phyloP scores from a whole-genome alignment of 768 basidiomycete genomes.

The Amanita phalloides region DNA sequence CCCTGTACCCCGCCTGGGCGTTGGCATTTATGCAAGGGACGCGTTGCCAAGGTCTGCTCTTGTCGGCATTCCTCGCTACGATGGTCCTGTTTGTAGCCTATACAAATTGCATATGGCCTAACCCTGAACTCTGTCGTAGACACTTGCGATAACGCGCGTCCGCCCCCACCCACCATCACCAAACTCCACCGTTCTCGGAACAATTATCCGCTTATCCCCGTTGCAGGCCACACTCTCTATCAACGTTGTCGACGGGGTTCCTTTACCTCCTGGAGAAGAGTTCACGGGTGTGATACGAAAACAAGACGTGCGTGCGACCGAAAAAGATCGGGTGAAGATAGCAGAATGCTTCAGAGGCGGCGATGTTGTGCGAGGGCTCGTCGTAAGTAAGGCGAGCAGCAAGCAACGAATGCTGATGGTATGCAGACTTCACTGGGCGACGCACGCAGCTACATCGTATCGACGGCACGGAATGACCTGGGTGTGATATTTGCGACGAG shows the following conservation, averaged over 20 bases:
- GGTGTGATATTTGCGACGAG: conserved; percentile 89
- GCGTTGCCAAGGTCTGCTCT: conserved; percentile 60
- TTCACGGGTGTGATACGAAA: conserved; percentile 81
- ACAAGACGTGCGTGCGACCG: conserved; percentile 85
- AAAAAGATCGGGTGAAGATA: conserved; percentile 84
- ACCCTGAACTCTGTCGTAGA: conserved; percentile 27
- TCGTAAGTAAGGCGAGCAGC: conserved; percentile 39
- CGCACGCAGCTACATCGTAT: conserved; percentile 84
- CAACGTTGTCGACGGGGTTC: conserved; percentile 77
- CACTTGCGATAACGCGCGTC: conserved; percentile 48
- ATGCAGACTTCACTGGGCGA: conserved; percentile 86
- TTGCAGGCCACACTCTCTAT: conserved; percentile 77
- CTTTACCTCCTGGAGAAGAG: conserved; percentile 76
- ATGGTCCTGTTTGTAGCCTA: conserved; percentile 55
- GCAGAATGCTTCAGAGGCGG: conserved; percentile 88
- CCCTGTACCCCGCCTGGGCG: conserved; percentile 47
- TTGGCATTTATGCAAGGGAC: conserved; percentile 57
- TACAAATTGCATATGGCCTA: conserved; percentile 13
- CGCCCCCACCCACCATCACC: conserved; percentile 67
- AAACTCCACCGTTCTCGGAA: conserved; percentile 72
- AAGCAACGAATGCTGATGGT: background rate
- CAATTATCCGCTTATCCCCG: conserved; percentile 74
- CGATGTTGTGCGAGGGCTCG: conserved; percentile 79
- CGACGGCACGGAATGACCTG: conserved; percentile 82
- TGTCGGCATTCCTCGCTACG: conserved; percentile 47